phyloP scores from a whole-genome alignment of 345 rosid species.

The Conringia planisiliqua region DNA sequence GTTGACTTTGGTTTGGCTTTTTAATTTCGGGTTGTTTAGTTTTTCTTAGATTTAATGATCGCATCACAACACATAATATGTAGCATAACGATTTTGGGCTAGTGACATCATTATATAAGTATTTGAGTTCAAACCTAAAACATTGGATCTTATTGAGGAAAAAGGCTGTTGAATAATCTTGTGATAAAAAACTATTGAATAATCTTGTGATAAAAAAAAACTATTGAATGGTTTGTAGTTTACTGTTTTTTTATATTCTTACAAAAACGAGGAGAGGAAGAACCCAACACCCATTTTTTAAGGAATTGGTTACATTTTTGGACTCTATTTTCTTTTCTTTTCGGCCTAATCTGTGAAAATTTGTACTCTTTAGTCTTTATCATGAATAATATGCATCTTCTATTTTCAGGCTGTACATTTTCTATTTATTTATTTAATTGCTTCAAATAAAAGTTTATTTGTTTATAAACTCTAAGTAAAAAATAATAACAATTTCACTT shows the following conservation, averaged over 20 bases:
- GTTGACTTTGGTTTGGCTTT: too few relatives aligned
- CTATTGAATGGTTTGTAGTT: not conserved
- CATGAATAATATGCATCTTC: not conserved
- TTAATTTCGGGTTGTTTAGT: too few relatives aligned
- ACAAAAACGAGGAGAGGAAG: not conserved
- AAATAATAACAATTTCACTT: not conserved
- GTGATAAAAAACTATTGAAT: not conserved
- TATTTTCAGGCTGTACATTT: not conserved
- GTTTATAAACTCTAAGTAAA: not conserved
- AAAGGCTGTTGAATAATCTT: not conserved
- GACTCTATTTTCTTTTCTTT: not conserved
- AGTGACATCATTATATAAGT: not conserved
- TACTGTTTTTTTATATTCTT: not conserved
- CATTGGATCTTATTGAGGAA: not conserved
- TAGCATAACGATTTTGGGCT: not conserved
- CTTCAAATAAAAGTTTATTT: not conserved
- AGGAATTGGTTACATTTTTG: not conserved
- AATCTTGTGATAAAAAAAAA: not conserved
- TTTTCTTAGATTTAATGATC: too few relatives aligned
- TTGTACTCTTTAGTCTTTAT: not conserved
- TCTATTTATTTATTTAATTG: not conserved
- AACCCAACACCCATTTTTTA: not conserved
- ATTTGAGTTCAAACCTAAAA: not conserved
- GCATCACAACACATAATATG: not conserved
- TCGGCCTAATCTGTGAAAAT: not conserved